A percentile compares a stretch with the other conserved stretches of the same genome.
phyloP scores from a whole-genome alignment of 768 basidiomycete species.

The Gloeophyllum trabeum region DNA sequence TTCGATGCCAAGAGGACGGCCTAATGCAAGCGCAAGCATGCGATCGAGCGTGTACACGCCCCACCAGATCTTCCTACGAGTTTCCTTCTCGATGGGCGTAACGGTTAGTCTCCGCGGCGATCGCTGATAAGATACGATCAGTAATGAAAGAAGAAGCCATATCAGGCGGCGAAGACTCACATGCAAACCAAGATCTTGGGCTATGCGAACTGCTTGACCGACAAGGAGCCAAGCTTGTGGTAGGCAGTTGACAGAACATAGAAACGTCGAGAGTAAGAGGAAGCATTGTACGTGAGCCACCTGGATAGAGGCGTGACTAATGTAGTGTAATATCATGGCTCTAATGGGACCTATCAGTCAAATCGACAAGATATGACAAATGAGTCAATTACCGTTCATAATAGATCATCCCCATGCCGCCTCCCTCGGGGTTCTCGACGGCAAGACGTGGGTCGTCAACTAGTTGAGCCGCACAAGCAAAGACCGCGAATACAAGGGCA shows the following conservation, averaged over 20 bases:
- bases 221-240: slow-evolving; percentile 91
- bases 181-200: slow-evolving; percentile 87
- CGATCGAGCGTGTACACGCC: slow-evolving; percentile 83
- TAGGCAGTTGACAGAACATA: slow-evolving; percentile 87
- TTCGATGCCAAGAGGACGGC: slow-evolving; percentile 80
- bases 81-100: slow-evolving; percentile 75
- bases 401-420: slow-evolving; percentile 83
- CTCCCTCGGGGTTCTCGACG: slow-evolving; percentile 52
- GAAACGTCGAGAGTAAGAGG: slow-evolving; percentile 79
- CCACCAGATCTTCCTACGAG: slow-evolving; percentile 90
- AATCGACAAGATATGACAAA: slow-evolving; percentile 1
- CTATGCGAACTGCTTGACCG: slow-evolving; percentile 82
- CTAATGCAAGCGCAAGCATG: slow-evolving; percentile 85
- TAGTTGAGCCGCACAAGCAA: slow-evolving; percentile 78
- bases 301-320: slow-evolving; percentile 80
- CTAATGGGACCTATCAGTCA: slow-evolving; percentile 24
- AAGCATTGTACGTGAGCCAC: slow-evolving; percentile 85
- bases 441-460: slow-evolving; percentile 62
- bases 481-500: slow-evolving; percentile 77
- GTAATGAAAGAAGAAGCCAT: slow-evolving; percentile 10
- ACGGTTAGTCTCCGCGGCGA: slow-evolving; percentile 68
- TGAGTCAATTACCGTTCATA: slow-evolving; percentile 61
- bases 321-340: slow-evolving; percentile 84
- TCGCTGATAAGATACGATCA: slow-evolving; percentile 35
- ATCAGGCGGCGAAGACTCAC: slow-evolving; percentile 33